phyloP scores from a whole-genome alignment of 2,329 filamentous ascomycete genomes.

The Ciborinia camelliae region DNA sequence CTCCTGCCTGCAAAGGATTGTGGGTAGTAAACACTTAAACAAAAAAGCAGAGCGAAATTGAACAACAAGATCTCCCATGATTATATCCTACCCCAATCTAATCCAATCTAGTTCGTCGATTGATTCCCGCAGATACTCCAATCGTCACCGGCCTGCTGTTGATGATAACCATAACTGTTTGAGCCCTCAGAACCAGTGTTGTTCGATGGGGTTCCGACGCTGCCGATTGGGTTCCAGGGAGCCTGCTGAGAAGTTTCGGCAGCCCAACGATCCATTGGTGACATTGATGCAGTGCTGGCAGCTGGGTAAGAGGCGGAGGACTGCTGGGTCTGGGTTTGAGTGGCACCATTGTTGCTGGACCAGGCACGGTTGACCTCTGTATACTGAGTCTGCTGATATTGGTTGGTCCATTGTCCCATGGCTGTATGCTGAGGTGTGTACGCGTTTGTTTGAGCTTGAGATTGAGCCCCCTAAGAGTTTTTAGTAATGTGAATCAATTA shows the following conservation, averaged over 20 bases:
- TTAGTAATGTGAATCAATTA: neutral
- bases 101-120: neutral
- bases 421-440: neutral
- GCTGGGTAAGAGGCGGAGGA: neutral
- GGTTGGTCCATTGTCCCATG: neutral
- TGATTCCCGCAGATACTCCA: constrained; percentile 10
- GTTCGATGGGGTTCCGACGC: neutral
- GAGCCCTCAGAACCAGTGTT: too few relatives aligned
- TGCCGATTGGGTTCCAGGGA: constrained; percentile 4
- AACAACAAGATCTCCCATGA: neutral
- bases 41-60: neutral
- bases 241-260: neutral
- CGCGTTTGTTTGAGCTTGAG: neutral
- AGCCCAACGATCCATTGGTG: neutral
- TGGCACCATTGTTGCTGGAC: too few relatives aligned
- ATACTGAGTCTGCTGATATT: neutral
- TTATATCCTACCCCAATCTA: neutral
- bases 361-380: neutral
- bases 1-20: neutral
- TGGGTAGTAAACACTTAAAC: neutral
- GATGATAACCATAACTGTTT: neutral
- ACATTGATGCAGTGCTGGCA: neutral
- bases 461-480: neutral
- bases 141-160: neutral
- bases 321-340: neutral